Conservation (phyloP, 2,329 filamentous ascomycete genomes). For the Xenoacremonium recifei region DNA sequence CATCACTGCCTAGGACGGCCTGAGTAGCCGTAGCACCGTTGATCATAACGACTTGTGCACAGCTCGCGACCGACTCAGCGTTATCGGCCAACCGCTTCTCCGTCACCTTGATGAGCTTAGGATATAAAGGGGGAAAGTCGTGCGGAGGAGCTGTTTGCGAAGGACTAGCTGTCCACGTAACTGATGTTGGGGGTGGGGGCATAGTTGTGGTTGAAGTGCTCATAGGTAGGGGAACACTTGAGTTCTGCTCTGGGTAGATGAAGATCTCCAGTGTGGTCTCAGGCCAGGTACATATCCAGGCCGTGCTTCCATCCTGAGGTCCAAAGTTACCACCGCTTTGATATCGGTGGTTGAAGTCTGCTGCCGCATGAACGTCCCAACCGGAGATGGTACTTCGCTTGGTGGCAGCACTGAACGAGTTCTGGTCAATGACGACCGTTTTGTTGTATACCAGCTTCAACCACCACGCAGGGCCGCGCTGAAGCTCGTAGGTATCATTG, state of each 20-base stretch:
- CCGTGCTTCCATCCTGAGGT: constrained; percentile 46
- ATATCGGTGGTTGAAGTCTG: constrained; percentile 23
- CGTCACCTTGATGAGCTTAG: constrained; percentile 53
- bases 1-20: constrained; percentile 35
- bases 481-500: constrained; percentile 47
- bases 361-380: constrained; percentile 14
- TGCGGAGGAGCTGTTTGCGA: constrained; percentile 8
- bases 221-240: constrained; percentile 30
- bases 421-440: constrained; percentile 51
- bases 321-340: constrained; percentile 21
- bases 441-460: constrained; percentile 53
- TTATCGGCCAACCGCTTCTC: constrained; percentile 46
- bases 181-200: constrained; percentile 2
- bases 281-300: constrained; percentile 61
- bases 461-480: constrained; percentile 56
- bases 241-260: constrained; percentile 55
- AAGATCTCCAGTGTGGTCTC: constrained; percentile 55
- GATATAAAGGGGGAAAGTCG: constrained; percentile 36
- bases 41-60: constrained; percentile 48
- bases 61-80: constrained; percentile 38
- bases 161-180: too few relatives aligned
- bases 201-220: constrained; percentile 1
- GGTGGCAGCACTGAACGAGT: constrained; percentile 29
- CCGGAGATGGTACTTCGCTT: constrained; percentile 30
- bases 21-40: constrained; percentile 35